Percentiles rank a stretch among this genome's conserved stretches.
These are phyloP conservation scores for Rubia balearica DNA, from an alignment of 305 asterid species.

Conservation along the genomic window DNA sequence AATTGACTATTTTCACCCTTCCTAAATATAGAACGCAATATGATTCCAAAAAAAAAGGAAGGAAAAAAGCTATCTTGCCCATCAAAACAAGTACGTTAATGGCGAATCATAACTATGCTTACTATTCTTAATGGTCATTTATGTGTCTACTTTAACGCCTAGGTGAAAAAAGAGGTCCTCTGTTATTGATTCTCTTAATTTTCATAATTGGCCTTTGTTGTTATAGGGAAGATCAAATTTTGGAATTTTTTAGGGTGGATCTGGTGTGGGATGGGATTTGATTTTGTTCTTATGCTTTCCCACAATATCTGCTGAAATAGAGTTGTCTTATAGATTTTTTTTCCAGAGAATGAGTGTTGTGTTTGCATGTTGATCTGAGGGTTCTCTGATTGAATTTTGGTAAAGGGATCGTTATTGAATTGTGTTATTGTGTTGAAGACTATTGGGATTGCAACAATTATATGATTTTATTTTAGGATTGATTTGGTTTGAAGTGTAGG, in stretches of 20 bases:
- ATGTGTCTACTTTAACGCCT: conserved; percentile 13
- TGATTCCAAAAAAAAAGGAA: conserved; percentile 21
- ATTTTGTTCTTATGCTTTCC: conserved; percentile 4
- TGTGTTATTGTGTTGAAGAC: background rate
- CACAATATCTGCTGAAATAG: background rate
- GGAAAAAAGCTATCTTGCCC: conserved; percentile 44
- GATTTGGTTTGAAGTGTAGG: too few species aligned
- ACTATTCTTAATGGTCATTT: conserved; percentile 23
- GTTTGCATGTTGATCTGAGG: conserved; percentile 25
- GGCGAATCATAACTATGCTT: conserved; percentile 43
- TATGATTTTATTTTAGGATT: background rate
- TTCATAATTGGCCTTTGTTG: conserved; percentile 5
- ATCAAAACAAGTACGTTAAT: conserved; percentile 36
- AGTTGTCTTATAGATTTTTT: conserved; percentile 10
- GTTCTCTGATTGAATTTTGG: conserved; percentile 15
- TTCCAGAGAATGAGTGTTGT: conserved; percentile 7
- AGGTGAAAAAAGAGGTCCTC: conserved; percentile 9
- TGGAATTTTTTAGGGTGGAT: conserved; percentile 24
- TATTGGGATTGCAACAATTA: background rate
- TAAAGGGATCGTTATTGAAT: background rate
- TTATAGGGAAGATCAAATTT: background rate
- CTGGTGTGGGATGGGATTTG: conserved; percentile 46
- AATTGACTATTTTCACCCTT: conserved; percentile 14
- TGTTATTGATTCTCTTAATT: conserved; percentile 3
- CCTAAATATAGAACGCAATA: conserved; percentile 31